Conservation (phyloP, 2,329 filamentous ascomycete genomes). For the Cercospora nicotianae region DNA sequence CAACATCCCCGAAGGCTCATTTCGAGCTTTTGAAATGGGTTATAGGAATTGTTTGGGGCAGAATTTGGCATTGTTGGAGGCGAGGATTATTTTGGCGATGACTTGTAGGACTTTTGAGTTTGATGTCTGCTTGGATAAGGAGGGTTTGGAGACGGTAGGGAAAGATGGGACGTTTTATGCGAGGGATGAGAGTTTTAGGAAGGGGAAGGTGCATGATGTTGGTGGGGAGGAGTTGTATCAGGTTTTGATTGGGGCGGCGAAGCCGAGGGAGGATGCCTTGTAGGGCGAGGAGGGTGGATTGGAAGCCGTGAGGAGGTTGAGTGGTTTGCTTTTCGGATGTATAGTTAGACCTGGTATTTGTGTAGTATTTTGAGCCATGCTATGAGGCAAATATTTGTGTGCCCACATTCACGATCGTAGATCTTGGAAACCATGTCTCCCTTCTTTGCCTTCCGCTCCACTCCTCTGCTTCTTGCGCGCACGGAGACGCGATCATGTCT, state of each 20-base stretch:
- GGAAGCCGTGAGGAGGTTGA: slow-evolving; percentile 6
- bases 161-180: slow-evolving; percentile 38
- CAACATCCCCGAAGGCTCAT: slow-evolving; percentile 48
- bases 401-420: background rate
- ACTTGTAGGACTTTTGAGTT: slow-evolving; percentile 53
- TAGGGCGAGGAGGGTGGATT: slow-evolving; percentile 21
- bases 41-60: slow-evolving; percentile 57
- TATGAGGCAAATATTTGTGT: background rate
- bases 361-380: background rate
- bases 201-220: slow-evolving; percentile 29
- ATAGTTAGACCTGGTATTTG: background rate
- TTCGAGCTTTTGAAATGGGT: slow-evolving; percentile 56
- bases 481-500: background rate
- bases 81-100: slow-evolving; percentile 51
- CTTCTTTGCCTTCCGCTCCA: background rate
- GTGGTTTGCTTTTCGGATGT: background rate
- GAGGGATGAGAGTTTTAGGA: slow-evolving; percentile 24
- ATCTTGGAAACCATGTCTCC: background rate
- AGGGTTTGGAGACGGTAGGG: slow-evolving; percentile 29
- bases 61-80: slow-evolving; percentile 54
- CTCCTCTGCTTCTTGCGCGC: background rate
- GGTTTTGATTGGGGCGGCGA: slow-evolving; percentile 32
- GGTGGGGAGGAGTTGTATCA: slow-evolving; percentile 36
- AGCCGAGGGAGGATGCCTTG: slow-evolving; percentile 37
- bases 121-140: slow-evolving; percentile 39